A percentile compares a stretch with the other conserved stretches of the same genome.
These are phyloP conservation scores for Phialophora chinensis DNA, from an alignment of 2,329 filamentous ascomycete species.

Conservation along the genomic window DNA sequence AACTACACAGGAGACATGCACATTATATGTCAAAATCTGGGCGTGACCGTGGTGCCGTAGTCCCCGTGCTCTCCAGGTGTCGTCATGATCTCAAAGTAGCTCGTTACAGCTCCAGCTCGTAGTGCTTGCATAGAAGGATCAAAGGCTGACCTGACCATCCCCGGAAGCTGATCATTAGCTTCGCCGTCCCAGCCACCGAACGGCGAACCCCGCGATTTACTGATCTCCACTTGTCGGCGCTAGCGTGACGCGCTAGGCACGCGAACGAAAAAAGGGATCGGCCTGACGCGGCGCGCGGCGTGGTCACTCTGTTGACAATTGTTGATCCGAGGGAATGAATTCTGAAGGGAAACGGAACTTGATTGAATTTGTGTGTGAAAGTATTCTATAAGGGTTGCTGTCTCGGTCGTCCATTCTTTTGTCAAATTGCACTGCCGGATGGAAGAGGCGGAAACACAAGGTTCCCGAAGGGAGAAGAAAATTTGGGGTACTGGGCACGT, in stretches of 20 bases:
- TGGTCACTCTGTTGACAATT: background rate
- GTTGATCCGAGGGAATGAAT: background rate
- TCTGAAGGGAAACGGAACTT: background rate
- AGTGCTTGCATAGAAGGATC: background rate
- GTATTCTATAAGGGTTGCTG: background rate
- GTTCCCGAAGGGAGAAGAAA: background rate
- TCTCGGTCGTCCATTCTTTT: background rate
- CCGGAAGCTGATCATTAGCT: background rate
- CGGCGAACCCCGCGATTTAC: constrained; percentile 21
- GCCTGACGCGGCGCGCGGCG: background rate
- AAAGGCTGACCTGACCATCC: background rate
- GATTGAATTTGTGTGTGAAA: background rate
- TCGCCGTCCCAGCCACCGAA: constrained; percentile 11
- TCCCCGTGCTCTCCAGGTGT: background rate
- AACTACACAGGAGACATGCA: background rate
- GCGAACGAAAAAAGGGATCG: constrained; percentile 15
- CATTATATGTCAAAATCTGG: background rate
- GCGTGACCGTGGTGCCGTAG: background rate
- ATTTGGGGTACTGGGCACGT: background rate
- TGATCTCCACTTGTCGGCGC: constrained; percentile 3
- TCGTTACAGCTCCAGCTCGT: no score
- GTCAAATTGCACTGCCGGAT: background rate
- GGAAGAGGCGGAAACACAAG: background rate
- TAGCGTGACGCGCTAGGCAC: constrained; percentile 24
- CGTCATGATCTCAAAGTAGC: background rate